Evolutionary conservation across 768 basidiomycete genomes (phyloP).

Genomic region (Hericium coralloides): DNA sequence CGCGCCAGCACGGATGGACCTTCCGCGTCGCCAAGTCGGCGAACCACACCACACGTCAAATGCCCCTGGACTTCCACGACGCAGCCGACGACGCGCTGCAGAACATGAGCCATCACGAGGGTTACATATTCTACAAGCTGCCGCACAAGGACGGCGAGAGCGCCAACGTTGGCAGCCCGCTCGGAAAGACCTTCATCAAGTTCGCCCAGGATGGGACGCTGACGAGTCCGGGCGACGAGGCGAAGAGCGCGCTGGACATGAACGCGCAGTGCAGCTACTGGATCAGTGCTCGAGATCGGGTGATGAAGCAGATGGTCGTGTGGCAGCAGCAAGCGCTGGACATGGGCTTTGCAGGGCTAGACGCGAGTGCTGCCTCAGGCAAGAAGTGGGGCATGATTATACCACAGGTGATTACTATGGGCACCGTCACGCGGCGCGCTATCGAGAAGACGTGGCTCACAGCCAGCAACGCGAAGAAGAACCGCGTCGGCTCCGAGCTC

Average conservation of each 20-base stretch:
- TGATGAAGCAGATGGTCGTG: conserved; percentile 87
- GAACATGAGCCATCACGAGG: conserved; percentile 37
- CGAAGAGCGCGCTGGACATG: conserved; percentile 80
- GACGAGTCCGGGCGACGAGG: conserved; percentile 72
- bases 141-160: conserved; percentile 95
- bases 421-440: conserved; percentile 93
- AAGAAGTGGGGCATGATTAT: conserved; percentile 85
- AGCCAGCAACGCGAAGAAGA: conserved; percentile 95
- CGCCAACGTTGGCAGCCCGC: conserved; percentile 91
- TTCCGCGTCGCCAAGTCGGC: conserved; percentile 57
- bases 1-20: conserved; percentile 85
- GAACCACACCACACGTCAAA: conserved; percentile 36
- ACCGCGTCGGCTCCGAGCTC: conserved; percentile 95
- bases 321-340: conserved; percentile 52
- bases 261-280: conserved; percentile 96
- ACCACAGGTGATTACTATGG: conserved; percentile 97
- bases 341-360: conserved; percentile 37
- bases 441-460: conserved; percentile 99
- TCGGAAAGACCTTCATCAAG: conserved; percentile 84
- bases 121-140: conserved; percentile 76
- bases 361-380: conserved; percentile 11
- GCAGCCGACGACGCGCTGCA: conserved; percentile 50
- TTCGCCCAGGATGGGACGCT: conserved; percentile 82
- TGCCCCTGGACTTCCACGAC: conserved; percentile 50
- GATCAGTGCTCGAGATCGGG: conserved; percentile 90